Base-by-base conservation (phyloP, 192 early-diverging fungal genomes). In the Gamsiella multidivaricata region DNA sequence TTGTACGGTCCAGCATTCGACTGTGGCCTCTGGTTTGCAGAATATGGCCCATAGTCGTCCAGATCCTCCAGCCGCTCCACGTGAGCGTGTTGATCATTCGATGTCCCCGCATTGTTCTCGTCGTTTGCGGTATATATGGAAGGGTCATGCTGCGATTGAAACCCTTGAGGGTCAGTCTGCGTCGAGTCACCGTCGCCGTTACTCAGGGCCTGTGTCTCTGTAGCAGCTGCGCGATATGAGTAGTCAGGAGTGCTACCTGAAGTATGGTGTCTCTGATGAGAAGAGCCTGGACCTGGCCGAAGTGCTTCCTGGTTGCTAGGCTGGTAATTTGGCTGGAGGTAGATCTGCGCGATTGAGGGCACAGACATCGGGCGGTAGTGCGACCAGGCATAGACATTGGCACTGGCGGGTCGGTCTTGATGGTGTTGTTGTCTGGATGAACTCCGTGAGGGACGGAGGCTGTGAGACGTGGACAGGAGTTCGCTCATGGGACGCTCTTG, bases 301-400 rank as follows among this genome's bases (percentile, higher is more conserved):
- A 26, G 25, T 28, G n/a, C 20, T 33, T 61, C 51, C 15, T 49
- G 45, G 10, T 23, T 2, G 26, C 42, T 45, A 26, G 33, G 37
- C 11, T 53, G 42, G 25, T 55, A 34, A 42, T n/a, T 61, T 23
- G 63, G 59, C 7, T 54, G 65, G 20, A 57, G 46, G 31, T 61
- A 51, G 32, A 69, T 52, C 14, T 78, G 74, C 7, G 65, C 60
- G 22, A 78, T 69, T 14, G 74, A 63, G 3, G 74, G 65, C 22
- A 78, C 49, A 26, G 74, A 59, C 33, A 59, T 54, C 14, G 59
- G 65, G 18, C 69, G 52, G 20, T 32, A 42, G 9, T 54, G 59
- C 6, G 74, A 53, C 74, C 65, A 78, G 37, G 65, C 26, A 36
- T 65, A 58, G n/a, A 53, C 32, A 59, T 22, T 37, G 32, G 49